Base-by-base conservation (phyloP, 805 yeast genomes). In the Yamadazyma phyllophila region DNA sequence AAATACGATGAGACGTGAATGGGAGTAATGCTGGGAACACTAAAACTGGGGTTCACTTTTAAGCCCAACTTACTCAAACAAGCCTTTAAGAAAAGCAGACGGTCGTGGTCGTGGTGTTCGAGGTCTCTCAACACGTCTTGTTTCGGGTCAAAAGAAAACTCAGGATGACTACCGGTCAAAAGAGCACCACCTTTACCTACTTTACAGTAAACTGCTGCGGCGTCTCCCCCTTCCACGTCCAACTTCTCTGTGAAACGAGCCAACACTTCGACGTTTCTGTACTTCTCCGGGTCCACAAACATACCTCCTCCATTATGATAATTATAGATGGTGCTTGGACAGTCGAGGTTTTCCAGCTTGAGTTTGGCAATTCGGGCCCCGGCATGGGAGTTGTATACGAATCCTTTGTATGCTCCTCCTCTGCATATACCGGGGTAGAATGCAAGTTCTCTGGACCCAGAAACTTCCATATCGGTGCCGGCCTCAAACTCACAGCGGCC, bases 281-380 rank as follows among this genome's bases (percentile, higher is more conserved):
- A 78, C 40, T 71, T 69, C 2, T 79, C 77, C 1, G 96, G 91
- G 60, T 88, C 85, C 10, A 84, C 82, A 66, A 94, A 92, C 10
- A 85, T 75, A 2, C 88, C 85, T 26, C 99, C 99, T 5, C 99
- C 99, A 55, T 94, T 91, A 62, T 81, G 86, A 61, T 89, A 92
- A 40, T 66, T 60, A 49, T 60, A 52, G 2, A 67, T 61, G 27
- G 54, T 37, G 6, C 56, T 48, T 33, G 65, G 57, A n/a, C 54
- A 63, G 1, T 58, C 51, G 34, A 67, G 58, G 30, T 58, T 53
- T 1, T 65, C 56, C 46, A 73, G 69, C 0, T 57, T 51, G 39
- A 88, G 52, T 6, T 51, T 59, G 0, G 78, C 80, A 0, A 89
- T 86, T 37, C 75, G 71, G 1, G 96, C 83, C 1, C 98, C 98